Base-by-base conservation (phyloP, 768 basidiomycete species). In the Amanita rimosa region DNA sequence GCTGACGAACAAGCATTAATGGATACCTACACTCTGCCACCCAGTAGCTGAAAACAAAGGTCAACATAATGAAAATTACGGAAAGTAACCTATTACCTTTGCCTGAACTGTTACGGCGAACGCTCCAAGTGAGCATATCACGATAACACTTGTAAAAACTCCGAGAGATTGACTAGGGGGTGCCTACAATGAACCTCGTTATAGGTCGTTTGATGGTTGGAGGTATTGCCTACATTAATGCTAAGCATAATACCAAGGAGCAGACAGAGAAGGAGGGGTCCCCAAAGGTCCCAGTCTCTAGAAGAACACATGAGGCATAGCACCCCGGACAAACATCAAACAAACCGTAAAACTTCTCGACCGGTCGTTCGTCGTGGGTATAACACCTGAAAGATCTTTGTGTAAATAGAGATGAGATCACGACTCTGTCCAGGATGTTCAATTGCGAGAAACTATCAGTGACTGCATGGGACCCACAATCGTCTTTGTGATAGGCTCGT, bases 251-350 rank as follows among this genome's bases (percentile, higher is more conserved):
- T 83, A 46, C 83, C 86, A 10, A 94, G 75, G 35, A 77, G 62
- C 47, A 94, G 72, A 56, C 85, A 90, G 35, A 93, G 73, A 21
- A 97, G 73, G 2, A 97, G 72, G 9, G 94, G 94, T 3, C 94
- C 94, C 95, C 95, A 98, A 21, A 98, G 74, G 65, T 98, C 95
- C 95, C 94, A 98, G 61, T 97, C 94, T 54, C 92, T 92, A 50
- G n/a, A 21, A n/a, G 37, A 16, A 40, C 24, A 6, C 44, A 21
- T 51, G 42, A 17, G 44, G 37, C 11, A 10, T 40, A 4, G 33
- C 16, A 16, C 31, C n/a, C n/a, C 35, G 10, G 49, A 26, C 31
- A 29, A 14, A 13, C 44, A 50, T 9, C 8, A 38, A 21, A 47
- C 73, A 47, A 37, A 89, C 94, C 74, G 77, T 40, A 93, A 67